phyloP scores from a whole-genome alignment of 345 rosid genomes.

The Zanthoxylum bungeanum region DNA sequence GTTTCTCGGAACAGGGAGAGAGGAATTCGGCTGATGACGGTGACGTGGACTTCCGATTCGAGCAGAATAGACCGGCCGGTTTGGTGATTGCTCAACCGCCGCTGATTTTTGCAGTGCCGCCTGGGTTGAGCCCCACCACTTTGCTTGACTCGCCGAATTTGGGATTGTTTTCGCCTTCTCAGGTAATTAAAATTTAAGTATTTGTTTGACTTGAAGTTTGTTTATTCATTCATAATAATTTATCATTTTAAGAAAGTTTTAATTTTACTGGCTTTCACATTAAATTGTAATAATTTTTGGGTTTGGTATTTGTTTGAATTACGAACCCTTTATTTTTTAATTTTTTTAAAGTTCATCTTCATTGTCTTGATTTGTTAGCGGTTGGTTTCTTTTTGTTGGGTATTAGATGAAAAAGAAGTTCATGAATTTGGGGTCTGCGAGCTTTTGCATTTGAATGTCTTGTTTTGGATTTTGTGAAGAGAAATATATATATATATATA shows the following conservation, averaged over 20 bases:
- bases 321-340: too few relatives aligned
- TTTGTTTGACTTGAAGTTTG: background rate
- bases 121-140: conserved; percentile 48
- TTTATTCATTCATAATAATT: background rate
- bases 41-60: conserved; percentile 37
- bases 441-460: too few relatives aligned
- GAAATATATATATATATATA: too few relatives aligned
- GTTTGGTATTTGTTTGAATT: too few relatives aligned
- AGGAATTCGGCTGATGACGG: conserved; percentile 21
- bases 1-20: conserved; percentile 1
- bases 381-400: background rate
- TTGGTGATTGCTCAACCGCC: conserved; percentile 43
- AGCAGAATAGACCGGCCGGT: conserved; percentile 44
- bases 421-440: too few relatives aligned
- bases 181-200: conserved; percentile 33
- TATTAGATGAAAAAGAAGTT: background rate
- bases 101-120: conserved; percentile 42
- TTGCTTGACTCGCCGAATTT: conserved; percentile 67
- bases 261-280: background rate
- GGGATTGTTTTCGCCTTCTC: conserved; percentile 60
- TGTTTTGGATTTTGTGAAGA: too few relatives aligned
- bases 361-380: background rate
- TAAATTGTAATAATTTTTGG: background rate
- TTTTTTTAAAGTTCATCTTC: background rate
- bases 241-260: background rate